Conservation (phyloP, 169 alveolate genomes). For the Plasmodium blacklocki region DNA sequence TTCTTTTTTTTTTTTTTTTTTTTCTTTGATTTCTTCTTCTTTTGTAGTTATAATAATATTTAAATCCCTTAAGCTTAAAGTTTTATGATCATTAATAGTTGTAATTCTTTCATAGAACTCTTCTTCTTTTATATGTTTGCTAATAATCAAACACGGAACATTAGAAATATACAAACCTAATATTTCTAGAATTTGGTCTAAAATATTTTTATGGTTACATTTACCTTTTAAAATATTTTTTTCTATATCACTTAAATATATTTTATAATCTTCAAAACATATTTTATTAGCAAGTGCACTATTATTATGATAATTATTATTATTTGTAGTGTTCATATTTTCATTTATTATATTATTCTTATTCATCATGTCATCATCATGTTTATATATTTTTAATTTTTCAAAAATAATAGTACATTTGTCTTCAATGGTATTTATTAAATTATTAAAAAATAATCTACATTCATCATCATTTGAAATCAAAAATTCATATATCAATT, state of each 20-base stretch:
- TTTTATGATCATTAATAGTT: constrained; percentile 42
- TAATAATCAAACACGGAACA: constrained; percentile 12
- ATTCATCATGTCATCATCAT: background rate
- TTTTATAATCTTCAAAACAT: constrained; percentile 16
- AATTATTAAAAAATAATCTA: constrained; percentile 40
- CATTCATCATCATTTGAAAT: constrained; percentile 36
- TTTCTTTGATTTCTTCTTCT: constrained; percentile 45
- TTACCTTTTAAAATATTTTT: background rate
- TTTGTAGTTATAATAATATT: constrained; percentile 17
- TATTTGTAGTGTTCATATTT: background rate
- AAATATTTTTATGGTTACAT: constrained; percentile 6
- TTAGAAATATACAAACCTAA: constrained; percentile 20
- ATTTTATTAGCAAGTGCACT: background rate
- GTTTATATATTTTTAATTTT: background rate
- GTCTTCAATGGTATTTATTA: constrained; percentile 34
- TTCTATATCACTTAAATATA: constrained; percentile 16
- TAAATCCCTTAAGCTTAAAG: constrained; percentile 31
- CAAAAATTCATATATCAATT: constrained; percentile 47
- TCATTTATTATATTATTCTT: too few relatives aligned
- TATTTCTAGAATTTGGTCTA: constrained; percentile 6
- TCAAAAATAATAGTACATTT: constrained; percentile 15
- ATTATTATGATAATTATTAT: background rate
- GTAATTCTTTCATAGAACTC: constrained; percentile 20
- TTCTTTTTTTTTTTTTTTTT: constrained; percentile 43
- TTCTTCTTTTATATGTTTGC: constrained; percentile 54